phyloP scores from a whole-genome alignment of 495 filamentous ascomycete species.

The Hypoxylon intermedium region DNA sequence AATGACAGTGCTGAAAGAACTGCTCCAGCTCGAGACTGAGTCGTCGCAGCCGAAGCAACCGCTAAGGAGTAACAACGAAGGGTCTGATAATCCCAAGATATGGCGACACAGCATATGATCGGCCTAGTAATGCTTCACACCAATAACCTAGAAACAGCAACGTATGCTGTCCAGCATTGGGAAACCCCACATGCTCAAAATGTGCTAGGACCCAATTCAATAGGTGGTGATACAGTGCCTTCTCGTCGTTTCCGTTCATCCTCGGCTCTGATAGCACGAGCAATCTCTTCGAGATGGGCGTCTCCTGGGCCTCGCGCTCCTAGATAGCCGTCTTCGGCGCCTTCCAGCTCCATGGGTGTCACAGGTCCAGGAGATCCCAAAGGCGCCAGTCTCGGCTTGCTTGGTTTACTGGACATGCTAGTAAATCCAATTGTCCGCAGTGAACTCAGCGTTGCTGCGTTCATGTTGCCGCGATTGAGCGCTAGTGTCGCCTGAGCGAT shows the following conservation, averaged over 20 bases:
- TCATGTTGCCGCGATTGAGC: slow-evolving; percentile 49
- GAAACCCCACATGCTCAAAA: slow-evolving; percentile 15
- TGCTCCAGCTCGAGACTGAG: too few species aligned
- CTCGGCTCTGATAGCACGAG: slow-evolving; percentile 32
- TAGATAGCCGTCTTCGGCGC: slow-evolving; percentile 35
- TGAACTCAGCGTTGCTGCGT: slow-evolving; percentile 32
- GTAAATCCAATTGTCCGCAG: slow-evolving; percentile 43
- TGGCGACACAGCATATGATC: too few species aligned
- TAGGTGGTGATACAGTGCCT: slow-evolving; percentile 24
- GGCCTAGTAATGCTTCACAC: too few species aligned
- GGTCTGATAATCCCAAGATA: too few species aligned
- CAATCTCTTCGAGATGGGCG: slow-evolving; percentile 29
- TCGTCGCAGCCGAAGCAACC: too few species aligned
- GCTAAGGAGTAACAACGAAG: too few species aligned
- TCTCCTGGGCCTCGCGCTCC: slow-evolving; percentile 20
- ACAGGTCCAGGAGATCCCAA: slow-evolving; percentile 79
- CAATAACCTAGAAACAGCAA: not conserved
- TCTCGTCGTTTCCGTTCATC: slow-evolving; percentile 36
- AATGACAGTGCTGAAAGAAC: too few species aligned
- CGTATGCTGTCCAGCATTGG: not conserved
- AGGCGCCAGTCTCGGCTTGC: slow-evolving; percentile 70
- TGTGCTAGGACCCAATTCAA: slow-evolving; percentile 34
- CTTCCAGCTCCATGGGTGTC: slow-evolving; percentile 76
- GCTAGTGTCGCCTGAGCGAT: slow-evolving; percentile 60
- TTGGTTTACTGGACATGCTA: slow-evolving; percentile 54